phyloP scores from a whole-genome alignment of 228 moss, liverwort and hornwort genomes.

The Sphagnum fallax region DNA sequence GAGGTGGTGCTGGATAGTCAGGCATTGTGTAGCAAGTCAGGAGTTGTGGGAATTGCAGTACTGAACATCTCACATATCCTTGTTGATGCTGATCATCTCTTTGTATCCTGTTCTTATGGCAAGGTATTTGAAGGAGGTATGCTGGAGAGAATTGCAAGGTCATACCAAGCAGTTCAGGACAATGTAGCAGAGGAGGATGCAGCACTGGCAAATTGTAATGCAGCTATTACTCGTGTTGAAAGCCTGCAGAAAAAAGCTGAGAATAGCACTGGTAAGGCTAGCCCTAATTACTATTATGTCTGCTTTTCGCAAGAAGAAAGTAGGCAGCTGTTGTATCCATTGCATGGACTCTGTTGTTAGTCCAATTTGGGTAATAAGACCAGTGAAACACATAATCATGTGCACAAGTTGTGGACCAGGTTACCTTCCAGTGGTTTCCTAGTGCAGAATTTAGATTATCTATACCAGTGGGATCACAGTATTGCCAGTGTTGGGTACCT shows the following conservation, averaged over 20 bases:
- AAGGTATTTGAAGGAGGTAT: conserved; percentile 58
- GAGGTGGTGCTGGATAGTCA: too few species aligned
- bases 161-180: conserved; percentile 76
- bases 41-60: neutral
- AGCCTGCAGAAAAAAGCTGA: conserved; percentile 87
- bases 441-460: too few species aligned
- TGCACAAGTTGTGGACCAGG: too few species aligned
- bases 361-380: too few species aligned
- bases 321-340: too few species aligned
- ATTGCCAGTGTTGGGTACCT: neutral
- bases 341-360: too few species aligned
- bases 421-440: too few species aligned
- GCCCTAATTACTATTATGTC: neutral
- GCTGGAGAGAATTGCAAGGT: conserved; percentile 65
- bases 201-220: conserved; percentile 69
- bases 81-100: neutral
- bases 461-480: too few species aligned
- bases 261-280: conserved; percentile 43
- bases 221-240: conserved; percentile 66
- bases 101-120: conserved; percentile 2
- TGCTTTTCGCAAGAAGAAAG: too few species aligned
- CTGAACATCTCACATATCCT: neutral
- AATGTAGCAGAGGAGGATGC: conserved; percentile 65
- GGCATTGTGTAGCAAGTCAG: neutral
- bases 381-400: too few species aligned